phyloP scores from a whole-genome alignment of 345 rosid genomes.

The Jatropha curcas region DNA sequence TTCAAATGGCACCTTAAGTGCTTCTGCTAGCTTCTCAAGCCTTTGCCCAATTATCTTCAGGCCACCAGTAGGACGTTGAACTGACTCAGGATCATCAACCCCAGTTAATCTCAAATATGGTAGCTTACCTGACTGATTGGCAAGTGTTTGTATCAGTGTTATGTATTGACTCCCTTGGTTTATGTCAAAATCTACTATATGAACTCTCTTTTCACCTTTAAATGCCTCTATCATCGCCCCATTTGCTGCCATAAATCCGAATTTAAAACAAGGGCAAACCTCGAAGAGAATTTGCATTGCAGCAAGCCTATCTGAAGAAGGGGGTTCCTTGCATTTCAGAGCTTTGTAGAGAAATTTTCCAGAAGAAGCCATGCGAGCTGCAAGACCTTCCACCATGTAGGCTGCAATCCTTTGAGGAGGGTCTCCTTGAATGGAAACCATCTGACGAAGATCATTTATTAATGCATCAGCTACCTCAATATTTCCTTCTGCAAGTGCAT shows the following conservation, averaged over 20 bases:
- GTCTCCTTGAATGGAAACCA: slow-evolving; percentile 91
- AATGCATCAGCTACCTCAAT: slow-evolving; percentile 57
- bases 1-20: slow-evolving; percentile 59
- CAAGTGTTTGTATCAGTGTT: slow-evolving; percentile 69
- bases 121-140: slow-evolving; percentile 44
- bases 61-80: slow-evolving; percentile 83
- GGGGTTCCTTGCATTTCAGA: slow-evolving; percentile 96
- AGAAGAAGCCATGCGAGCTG: slow-evolving; percentile 89
- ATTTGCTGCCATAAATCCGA: slow-evolving; percentile 92
- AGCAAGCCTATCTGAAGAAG: slow-evolving; percentile 88
- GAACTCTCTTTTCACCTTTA: slow-evolving; percentile 69
- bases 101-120: slow-evolving; percentile 82
- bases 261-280: slow-evolving; percentile 95
- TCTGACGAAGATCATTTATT: slow-evolving; percentile 70
- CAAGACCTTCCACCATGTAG: slow-evolving; percentile 98
- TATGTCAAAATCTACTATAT: slow-evolving; percentile 86
- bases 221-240: slow-evolving; percentile 80
- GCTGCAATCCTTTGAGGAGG: slow-evolving; percentile 95
- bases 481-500: slow-evolving; percentile 64
- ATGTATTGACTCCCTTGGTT: slow-evolving; percentile 96
- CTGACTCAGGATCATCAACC: slow-evolving; percentile 93
- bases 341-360: slow-evolving; percentile 85
- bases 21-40: slow-evolving; percentile 75
- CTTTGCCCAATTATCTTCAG: slow-evolving; percentile 71
- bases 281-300: slow-evolving; percentile 99